These are phyloP conservation scores for Austroboletus eburneus DNA, from an alignment of 768 basidiomycete genomes.

Conservation along the genomic window DNA sequence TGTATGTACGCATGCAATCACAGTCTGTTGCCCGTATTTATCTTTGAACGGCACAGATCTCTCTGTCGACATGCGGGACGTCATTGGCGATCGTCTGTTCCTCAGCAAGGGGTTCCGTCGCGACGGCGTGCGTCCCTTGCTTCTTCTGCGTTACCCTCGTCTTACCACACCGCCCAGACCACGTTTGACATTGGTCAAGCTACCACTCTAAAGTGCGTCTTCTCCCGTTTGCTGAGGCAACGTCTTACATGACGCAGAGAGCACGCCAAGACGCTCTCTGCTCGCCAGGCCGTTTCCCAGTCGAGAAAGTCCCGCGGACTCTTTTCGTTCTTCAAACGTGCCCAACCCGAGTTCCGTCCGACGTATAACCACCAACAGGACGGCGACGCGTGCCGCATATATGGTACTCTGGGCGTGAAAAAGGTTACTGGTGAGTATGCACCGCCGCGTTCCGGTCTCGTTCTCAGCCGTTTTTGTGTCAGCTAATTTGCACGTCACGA, in stretches of 20 bases:
- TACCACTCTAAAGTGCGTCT: conserved; percentile 54
- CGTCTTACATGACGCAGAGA: conserved; percentile 32
- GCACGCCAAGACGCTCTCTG: conserved; percentile 64
- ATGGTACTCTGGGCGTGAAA: conserved; percentile 78
- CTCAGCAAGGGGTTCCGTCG: conserved; percentile 75
- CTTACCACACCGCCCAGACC: conserved; percentile 41
- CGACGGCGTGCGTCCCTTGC: conserved; percentile 62
- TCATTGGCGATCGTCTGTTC: conserved; percentile 87
- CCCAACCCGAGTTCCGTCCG: conserved; percentile 53
- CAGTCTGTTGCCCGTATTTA: conserved; percentile 1
- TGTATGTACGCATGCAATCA: conserved; percentile 44
- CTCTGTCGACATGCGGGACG: conserved; percentile 86
- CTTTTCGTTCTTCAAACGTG: conserved; percentile 51
- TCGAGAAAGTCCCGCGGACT: conserved; percentile 74
- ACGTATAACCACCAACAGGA: conserved; percentile 68
- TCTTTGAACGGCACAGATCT: conserved; percentile 47
- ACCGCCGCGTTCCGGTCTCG: neutral
- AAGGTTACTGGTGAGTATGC: conserved; percentile 71
- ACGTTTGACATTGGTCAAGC: conserved; percentile 82
- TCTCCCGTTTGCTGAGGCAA: neutral
- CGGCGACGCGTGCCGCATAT: conserved; percentile 80
- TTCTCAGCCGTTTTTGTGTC: neutral
- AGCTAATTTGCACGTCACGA: conserved; percentile 94
- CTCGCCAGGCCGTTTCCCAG: conserved; percentile 63
- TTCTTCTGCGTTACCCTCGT: neutral